These are phyloP conservation scores for Pythium rishiriense DNA, from an alignment of 352 stramenopile genomes.

Conservation along the genomic window DNA sequence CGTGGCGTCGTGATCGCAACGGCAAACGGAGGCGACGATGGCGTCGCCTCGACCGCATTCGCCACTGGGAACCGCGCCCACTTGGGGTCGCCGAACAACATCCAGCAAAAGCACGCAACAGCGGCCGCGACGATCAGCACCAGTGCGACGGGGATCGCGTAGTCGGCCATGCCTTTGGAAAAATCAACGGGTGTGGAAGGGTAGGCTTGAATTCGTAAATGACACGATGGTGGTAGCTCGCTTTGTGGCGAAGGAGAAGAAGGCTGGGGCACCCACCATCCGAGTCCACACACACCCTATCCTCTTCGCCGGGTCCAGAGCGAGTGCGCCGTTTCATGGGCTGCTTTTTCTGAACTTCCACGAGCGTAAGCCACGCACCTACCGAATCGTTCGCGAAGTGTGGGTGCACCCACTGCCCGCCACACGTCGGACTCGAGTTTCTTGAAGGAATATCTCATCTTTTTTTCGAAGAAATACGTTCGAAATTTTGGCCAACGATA, in stretches of 20 bases:
- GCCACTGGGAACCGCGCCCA: constrained; percentile 5
- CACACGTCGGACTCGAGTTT: too few species aligned
- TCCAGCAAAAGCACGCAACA: constrained; percentile 17
- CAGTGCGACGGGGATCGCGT: constrained; percentile 1
- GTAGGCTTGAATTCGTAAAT: background rate
- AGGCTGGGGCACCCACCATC: too few species aligned
- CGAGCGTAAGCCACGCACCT: too few species aligned
- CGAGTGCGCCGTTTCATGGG: too few species aligned
- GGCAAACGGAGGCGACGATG: background rate
- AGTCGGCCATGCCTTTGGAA: constrained; percentile 5
- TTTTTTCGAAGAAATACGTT: background rate
- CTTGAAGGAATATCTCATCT: background rate
- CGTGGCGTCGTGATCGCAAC: constrained; percentile 7
- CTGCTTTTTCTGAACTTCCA: too few species aligned
- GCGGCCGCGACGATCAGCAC: background rate
- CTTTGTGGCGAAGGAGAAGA: background rate
- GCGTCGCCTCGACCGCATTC: background rate
- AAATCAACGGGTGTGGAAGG: background rate
- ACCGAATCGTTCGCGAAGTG: too few species aligned
- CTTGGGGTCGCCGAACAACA: constrained; percentile 19
- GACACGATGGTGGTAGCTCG: too few species aligned
- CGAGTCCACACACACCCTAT: too few species aligned
- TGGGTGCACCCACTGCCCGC: too few species aligned
- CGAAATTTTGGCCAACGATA: background rate
- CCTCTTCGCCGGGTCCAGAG: too few species aligned